A percentile compares a stretch with the other conserved stretches of the same genome.
phyloP scores from a whole-genome alignment of 495 filamentous ascomycete species.

The Aspergillus cavernicola region DNA sequence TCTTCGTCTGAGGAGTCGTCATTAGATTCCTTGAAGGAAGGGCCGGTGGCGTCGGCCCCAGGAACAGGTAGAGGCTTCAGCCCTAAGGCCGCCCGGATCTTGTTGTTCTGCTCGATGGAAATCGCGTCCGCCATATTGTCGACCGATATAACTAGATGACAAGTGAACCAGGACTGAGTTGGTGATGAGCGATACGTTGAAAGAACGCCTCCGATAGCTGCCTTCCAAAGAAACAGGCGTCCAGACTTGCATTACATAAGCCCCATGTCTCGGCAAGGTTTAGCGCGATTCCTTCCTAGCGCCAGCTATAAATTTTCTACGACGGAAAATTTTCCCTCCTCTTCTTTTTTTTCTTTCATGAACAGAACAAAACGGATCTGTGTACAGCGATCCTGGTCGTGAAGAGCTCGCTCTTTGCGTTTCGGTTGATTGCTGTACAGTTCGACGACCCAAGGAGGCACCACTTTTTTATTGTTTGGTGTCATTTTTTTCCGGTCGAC shows the following conservation, averaged over 20 bases:
- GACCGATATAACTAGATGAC: not conserved
- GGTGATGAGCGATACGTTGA: not conserved
- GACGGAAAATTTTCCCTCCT: constrained; percentile 18
- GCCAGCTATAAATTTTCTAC: constrained; percentile 31
- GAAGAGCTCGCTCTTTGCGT: constrained; percentile 41
- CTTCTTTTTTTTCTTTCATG: constrained; percentile 43
- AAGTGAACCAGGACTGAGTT: not conserved
- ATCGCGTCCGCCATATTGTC: constrained; percentile 71
- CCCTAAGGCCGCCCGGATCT: constrained; percentile 82
- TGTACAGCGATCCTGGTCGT: constrained; percentile 71
- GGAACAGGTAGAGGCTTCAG: constrained; percentile 88
- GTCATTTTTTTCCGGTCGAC: constrained; percentile 81
- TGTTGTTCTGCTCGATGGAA: constrained; percentile 91
- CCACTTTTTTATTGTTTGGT: constrained; percentile 58
- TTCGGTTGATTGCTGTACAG: constrained; percentile 77
- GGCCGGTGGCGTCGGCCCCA: constrained; percentile 50
- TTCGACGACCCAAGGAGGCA: constrained; percentile 85
- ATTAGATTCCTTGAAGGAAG: constrained; percentile 56
- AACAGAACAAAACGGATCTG: constrained; percentile 64
- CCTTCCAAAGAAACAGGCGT: too few relatives aligned
- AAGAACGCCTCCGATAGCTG: not conserved
- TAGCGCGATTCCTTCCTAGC: constrained; percentile 24
- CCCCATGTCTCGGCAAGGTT: constrained; percentile 24
- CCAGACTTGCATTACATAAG: constrained; percentile 17
- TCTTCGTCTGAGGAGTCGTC: constrained; percentile 52